A percentile compares a stretch with the other conserved stretches of the same genome.
Evolutionary conservation across 495 filamentous ascomycete genomes (phyloP).

Genomic region (Daldinia caldariorum): DNA sequence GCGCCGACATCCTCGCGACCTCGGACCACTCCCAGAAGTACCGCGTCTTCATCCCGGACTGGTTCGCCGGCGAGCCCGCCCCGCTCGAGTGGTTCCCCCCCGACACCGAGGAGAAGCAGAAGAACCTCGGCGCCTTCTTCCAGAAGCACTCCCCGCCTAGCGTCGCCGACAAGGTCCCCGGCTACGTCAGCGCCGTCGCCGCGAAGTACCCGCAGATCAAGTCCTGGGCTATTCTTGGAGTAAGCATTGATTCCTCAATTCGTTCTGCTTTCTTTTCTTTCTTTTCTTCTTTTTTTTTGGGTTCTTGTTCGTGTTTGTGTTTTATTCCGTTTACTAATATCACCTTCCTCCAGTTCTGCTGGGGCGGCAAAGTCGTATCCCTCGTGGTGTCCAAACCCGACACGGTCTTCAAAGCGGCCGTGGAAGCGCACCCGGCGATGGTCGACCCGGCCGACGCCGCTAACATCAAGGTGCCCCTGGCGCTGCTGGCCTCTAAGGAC

Average conservation of each 20-base stretch:
- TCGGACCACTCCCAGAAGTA: conserved; percentile 64
- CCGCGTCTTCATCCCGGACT: conserved; percentile 75
- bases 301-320: no score
- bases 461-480: conserved; percentile 70
- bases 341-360: conserved; percentile 70
- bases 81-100: conserved; percentile 75
- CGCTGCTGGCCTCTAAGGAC: conserved; percentile 73
- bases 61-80: conserved; percentile 68
- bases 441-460: conserved; percentile 80
- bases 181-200: conserved; percentile 66
- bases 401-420: conserved; percentile 74
- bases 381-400: conserved; percentile 67
- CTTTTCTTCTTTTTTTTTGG: neutral
- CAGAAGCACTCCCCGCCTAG: conserved; percentile 68
- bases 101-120: conserved; percentile 79
- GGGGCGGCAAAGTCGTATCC: conserved; percentile 81
- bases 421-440: conserved; percentile 86
- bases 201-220: conserved; percentile 68
- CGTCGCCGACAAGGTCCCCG: conserved; percentile 71
- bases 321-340: conserved; percentile 1
- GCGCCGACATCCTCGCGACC: conserved; percentile 75
- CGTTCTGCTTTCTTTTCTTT: no score
- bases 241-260: conserved; percentile 46
- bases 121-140: conserved; percentile 82
- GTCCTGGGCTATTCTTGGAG: conserved; percentile 86